A percentile compares a stretch with the other conserved stretches of the same genome.
Evolutionary conservation across 164 flowering plant species (phyloP).

Genomic region (Magnolia changhungtana): DNA sequence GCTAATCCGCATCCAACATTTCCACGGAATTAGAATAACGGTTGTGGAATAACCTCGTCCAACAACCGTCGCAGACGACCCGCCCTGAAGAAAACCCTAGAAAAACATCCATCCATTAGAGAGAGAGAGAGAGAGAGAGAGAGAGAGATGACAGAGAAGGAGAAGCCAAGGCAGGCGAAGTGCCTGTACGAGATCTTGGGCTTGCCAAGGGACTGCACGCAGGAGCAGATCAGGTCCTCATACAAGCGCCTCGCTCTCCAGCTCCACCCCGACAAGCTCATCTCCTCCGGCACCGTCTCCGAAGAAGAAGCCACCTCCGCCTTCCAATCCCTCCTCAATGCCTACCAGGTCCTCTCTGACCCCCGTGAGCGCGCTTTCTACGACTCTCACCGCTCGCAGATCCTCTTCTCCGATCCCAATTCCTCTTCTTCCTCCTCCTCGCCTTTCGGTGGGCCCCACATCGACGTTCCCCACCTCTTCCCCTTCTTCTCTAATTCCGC

Average conservation of each 20-base stretch:
- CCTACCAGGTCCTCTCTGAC: conserved; percentile 93
- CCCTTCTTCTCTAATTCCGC: conserved; percentile 67
- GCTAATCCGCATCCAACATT: no score
- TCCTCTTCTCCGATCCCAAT: conserved; percentile 53
- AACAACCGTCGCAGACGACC: background rate
- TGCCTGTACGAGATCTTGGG: conserved; percentile 88
- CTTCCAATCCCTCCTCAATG: conserved; percentile 85
- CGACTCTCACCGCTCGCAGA: conserved; percentile 92
- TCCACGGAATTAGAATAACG: background rate
- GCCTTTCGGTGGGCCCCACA: conserved; percentile 10
- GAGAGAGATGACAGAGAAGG: background rate
- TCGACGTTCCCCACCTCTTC: conserved; percentile 33
- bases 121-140: background rate
- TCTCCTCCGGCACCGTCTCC: conserved; percentile 65
- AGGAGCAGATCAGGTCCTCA: conserved; percentile 83
- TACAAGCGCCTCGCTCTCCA: conserved; percentile 79
- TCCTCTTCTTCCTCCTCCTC: background rate
- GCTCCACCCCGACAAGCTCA: conserved; percentile 94
- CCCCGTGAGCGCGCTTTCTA: conserved; percentile 89
- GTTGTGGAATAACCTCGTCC: background rate
- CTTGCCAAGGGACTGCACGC: conserved; percentile 44
- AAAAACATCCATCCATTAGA: background rate
- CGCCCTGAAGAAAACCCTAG: background rate
- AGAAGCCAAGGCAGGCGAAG: conserved; percentile 16
- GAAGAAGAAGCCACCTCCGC: conserved; percentile 68